These are phyloP conservation scores for Linnemannia elongata DNA, from an alignment of 192 early-diverging fungal species.

Conservation along the genomic window DNA sequence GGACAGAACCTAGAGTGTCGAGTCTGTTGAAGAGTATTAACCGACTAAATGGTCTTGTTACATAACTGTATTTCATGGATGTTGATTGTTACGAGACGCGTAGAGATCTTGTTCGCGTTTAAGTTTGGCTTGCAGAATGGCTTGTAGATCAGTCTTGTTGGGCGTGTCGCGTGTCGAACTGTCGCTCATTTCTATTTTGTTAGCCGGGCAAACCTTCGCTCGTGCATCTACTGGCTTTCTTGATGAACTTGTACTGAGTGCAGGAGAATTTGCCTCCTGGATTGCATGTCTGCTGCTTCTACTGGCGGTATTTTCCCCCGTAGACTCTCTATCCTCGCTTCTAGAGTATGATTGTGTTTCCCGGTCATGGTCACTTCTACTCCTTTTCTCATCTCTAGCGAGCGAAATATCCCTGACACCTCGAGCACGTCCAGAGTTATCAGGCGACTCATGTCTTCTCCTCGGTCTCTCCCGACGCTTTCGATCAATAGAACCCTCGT, in stretches of 20 bases:
- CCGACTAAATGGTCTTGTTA: not conserved
- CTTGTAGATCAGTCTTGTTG: not conserved
- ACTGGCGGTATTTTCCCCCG: not conserved
- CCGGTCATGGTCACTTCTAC: not conserved
- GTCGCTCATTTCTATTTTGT: not conserved
- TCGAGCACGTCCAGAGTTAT: not conserved
- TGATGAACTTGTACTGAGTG: not conserved
- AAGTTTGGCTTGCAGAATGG: constrained; percentile 14
- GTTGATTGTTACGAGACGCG: not conserved
- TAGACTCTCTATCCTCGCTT: not conserved
- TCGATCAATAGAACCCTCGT: not conserved
- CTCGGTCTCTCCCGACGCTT: not conserved
- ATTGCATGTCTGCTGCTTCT: not conserved
- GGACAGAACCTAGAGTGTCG: not conserved
- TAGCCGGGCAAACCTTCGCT: too few relatives aligned
- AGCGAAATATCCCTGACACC: not conserved
- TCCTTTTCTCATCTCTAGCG: not conserved
- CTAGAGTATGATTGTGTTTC: not conserved
- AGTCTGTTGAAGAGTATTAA: not conserved
- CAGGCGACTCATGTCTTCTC: not conserved
- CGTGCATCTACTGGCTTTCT: not conserved
- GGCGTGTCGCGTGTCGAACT: not conserved
- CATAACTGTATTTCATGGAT: not conserved
- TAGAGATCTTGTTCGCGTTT: constrained; percentile 26
- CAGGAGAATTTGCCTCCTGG: not conserved